Evolutionary conservation across 2,329 filamentous ascomycete species (phyloP).

Genomic region (Clarireedia hainanense): DNA sequence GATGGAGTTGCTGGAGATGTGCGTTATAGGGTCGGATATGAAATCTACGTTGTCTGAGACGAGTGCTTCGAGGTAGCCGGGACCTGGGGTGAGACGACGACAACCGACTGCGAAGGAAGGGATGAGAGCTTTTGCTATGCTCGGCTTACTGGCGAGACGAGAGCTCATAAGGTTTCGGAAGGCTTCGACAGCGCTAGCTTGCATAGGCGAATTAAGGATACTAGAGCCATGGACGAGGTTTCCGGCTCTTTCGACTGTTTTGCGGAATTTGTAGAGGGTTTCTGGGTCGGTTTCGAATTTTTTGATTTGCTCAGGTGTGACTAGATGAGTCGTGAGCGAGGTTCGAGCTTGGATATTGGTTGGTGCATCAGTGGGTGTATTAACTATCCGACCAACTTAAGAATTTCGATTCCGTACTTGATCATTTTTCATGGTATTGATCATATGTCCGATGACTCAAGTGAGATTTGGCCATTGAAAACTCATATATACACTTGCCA

Average conservation of each 20-base stretch:
- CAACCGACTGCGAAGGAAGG: conserved; percentile 38
- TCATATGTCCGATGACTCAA: too few species aligned
- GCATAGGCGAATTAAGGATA: conserved; percentile 32
- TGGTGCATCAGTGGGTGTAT: too few species aligned
- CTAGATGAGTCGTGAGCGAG: neutral
- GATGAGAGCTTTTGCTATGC: conserved; percentile 24
- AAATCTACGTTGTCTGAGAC: conserved; percentile 32
- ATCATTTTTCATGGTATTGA: too few species aligned
- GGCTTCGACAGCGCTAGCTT: conserved; percentile 26
- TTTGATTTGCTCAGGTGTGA: neutral
- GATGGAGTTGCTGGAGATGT: conserved; percentile 31
- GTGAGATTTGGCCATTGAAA: too few species aligned
- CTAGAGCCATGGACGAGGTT: conserved; percentile 37
- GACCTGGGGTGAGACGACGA: conserved; percentile 35
- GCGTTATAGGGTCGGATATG: conserved; percentile 36
- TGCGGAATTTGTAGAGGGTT: conserved; percentile 35
- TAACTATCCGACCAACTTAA: too few species aligned
- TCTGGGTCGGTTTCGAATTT: conserved; percentile 26
- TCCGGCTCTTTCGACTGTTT: conserved; percentile 36
- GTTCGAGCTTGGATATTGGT: neutral
- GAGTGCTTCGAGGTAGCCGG: conserved; percentile 34
- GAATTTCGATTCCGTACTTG: too few species aligned
- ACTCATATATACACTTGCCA: too few species aligned
- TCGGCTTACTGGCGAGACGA: conserved; percentile 36
- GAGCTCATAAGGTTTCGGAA: conserved; percentile 34